Evolutionary conservation across 495 filamentous ascomycete species (phyloP), one percentile per base, ranked within the genome.

Genomic region (Platismatia glauca): DNA sequence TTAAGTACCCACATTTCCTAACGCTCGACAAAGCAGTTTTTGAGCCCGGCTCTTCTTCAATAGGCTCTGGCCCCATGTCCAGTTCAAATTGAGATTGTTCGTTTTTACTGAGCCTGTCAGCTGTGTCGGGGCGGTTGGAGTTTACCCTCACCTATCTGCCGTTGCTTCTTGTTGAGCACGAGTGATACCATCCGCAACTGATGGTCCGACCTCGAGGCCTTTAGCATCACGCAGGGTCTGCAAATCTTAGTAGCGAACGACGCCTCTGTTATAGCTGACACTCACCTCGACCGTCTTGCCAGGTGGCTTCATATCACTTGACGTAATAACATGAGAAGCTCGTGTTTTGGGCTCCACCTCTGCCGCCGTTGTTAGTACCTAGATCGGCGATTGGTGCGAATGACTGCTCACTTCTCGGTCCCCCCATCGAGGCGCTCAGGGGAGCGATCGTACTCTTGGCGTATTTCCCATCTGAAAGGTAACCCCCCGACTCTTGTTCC

Each of bases 1-100:
- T 31, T 97, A 77, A 15, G 90, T 89, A 69, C n/a, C n/a, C n/a
- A n/a, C n/a, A n/a, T n/a, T 89, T 91, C 20, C 92, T 90, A 68
- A 96, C 90, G 66, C 88, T 92, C 50, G 91, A 89, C 69, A 97
- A 79, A 2, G 95, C 94, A 50, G 89, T 86, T 73, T 94, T 85
- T 4, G 90, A 89, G 71, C 95, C 90, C 60, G 80, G 84, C 66
- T 97, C 94, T 74, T 98, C 94, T 27, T 86, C 85, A 61, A 99
- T 95, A 2, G 95, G 93, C 62, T 95, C 89, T 65, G 90, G 91
- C 64, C 90, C 81, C 65, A 99, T 99, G 64, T 87, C 94, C 33
- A 99, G 77, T 71, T 94, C 97, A 75, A 96, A 89, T 61, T 87
- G 80, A 33, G 84, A 79, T 56, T 89, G 87, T 43, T 90, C 88